Evolutionary conservation across 352 stramenopile genomes (phyloP).

Genomic region (Chrysophaeum taylorii): DNA sequence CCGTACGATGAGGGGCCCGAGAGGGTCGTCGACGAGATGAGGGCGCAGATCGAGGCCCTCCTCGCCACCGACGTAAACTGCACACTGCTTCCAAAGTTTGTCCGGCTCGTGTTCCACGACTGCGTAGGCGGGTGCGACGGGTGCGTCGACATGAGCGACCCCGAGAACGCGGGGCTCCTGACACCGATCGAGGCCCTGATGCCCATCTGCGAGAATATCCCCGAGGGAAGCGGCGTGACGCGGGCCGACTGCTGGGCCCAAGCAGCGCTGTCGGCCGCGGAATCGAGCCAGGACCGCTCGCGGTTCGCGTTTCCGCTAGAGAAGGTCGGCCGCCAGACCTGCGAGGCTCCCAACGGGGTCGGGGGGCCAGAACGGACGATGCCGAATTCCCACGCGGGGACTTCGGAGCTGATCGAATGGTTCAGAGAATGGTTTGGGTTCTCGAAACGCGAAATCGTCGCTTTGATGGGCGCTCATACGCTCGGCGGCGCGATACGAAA

Average conservation of each 20-base stretch:
- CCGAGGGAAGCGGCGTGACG: slow-evolving; percentile 19
- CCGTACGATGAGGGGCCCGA: too few species aligned
- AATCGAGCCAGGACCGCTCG: slow-evolving; percentile 11
- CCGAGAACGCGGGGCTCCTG: slow-evolving; percentile 33
- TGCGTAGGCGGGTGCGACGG: slow-evolving; percentile 38
- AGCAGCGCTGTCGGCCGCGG: slow-evolving; percentile 24
- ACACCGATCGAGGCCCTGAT: slow-evolving; percentile 31
- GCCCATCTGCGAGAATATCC: slow-evolving; percentile 26
- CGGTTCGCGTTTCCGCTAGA: slow-evolving; percentile 18
- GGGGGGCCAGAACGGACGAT: neutral
- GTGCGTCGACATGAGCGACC: slow-evolving; percentile 34
- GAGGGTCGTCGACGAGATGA: too few species aligned
- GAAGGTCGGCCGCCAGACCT: slow-evolving; percentile 16
- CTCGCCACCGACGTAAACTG: too few species aligned
- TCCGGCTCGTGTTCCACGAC: slow-evolving; percentile 41
- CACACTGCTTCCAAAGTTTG: too few species aligned
- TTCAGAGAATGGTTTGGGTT: neutral
- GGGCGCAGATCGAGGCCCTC: too few species aligned
- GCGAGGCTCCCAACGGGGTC: neutral
- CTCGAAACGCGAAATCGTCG: slow-evolving; percentile 10
- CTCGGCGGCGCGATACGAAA: slow-evolving; percentile 22
- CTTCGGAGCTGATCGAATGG: neutral
- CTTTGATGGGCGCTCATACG: slow-evolving; percentile 36
- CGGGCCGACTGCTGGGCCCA: slow-evolving; percentile 40
- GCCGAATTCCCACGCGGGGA: neutral